Base-by-base conservation (phyloP, 495 filamentous ascomycete genomes). In the Penicillium soppii region DNA sequence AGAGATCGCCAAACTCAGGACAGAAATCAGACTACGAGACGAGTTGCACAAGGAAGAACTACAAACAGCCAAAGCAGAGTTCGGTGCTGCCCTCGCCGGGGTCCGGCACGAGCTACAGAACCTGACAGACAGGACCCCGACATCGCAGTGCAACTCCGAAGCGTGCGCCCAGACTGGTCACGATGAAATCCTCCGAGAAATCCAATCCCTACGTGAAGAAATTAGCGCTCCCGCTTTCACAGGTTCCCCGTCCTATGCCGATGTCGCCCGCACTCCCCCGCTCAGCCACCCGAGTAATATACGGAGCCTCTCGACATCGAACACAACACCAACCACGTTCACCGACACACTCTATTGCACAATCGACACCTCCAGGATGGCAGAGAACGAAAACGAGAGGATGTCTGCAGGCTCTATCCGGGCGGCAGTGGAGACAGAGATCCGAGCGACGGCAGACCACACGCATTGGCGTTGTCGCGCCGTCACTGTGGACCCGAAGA, bases 401-500 rank as follows among this genome's bases (percentile, higher is more conserved):
- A 27, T n/a, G 26, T 54, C 54, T 12, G 53, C 57, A 29, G 59
- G 58, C 20, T 30, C 51, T 32, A 59, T 69, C 53, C 38, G 66
- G 52, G 50, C 61, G 17, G 23, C 56, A 33, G 47, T 66, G 8
- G 59, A 69, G 43, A 58, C 37, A 56, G 62, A 61, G 47, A 66
- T 67, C 46, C n/a, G n/a, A n/a, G n/a, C n/a, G n/a, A n/a, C n/a
- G n/a, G n/a, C n/a, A n/a, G n/a, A n/a, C n/a, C n/a, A 66, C 19
- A 50, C 17, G 13, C 47, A 58, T 41, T 69, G 59, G 64, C 62
- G 64, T 12, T 67, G 59, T 42, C 55, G 54, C 42, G 57, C 67
- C 4, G 57, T 70, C 26, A 65, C 56, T 6, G 59, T 55, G 21
- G 54, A 59, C 13, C 53, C 55, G 7, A 66, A 41, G 27, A 54